Percentiles rank a stretch among this genome's conserved stretches.
Evolutionary conservation across 306 rosid species (phyloP).

Genomic region (Begonia masoniana): DNA sequence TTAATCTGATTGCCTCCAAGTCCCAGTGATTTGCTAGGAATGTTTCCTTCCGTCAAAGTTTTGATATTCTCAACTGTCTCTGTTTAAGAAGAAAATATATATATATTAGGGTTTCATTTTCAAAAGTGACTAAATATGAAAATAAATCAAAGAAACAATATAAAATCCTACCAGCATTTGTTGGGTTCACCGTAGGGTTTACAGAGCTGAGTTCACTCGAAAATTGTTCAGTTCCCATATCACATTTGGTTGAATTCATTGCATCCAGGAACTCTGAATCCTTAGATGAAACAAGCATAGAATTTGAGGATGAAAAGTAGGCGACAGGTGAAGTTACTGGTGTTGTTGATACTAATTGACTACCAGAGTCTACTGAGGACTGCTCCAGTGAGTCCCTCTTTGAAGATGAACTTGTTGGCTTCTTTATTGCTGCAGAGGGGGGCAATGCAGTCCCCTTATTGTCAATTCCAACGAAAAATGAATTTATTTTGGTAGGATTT

Average conservation of each 20-base stretch:
- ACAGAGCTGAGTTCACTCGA: constrained; percentile 37
- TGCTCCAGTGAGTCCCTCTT: constrained; percentile 21
- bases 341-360: constrained; percentile 16
- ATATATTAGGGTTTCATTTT: not conserved
- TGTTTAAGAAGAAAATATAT: constrained; percentile 6
- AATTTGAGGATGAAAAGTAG: constrained; percentile 54
- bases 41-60: constrained; percentile 42
- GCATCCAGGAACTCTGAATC: constrained; percentile 50
- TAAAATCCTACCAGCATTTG: constrained; percentile 33
- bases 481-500: constrained; percentile 29
- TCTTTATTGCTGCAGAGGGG: constrained; percentile 30
- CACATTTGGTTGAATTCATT: constrained; percentile 46
- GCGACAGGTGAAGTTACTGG: constrained; percentile 32
- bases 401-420: constrained; percentile 19
- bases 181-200: constrained; percentile 25
- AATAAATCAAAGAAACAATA: not conserved
- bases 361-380: constrained; percentile 25
- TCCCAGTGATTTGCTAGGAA: constrained; percentile 43
- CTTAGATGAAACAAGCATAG: constrained; percentile 44
- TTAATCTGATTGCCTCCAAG: constrained; percentile 33
- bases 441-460: constrained; percentile 27
- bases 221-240: constrained; percentile 38
- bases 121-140: not conserved
- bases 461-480: constrained; percentile 26
- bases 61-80: constrained; percentile 39